phyloP scores from a whole-genome alignment of 108 stramenopile species.

The Chaetoceros tenuissimus region DNA sequence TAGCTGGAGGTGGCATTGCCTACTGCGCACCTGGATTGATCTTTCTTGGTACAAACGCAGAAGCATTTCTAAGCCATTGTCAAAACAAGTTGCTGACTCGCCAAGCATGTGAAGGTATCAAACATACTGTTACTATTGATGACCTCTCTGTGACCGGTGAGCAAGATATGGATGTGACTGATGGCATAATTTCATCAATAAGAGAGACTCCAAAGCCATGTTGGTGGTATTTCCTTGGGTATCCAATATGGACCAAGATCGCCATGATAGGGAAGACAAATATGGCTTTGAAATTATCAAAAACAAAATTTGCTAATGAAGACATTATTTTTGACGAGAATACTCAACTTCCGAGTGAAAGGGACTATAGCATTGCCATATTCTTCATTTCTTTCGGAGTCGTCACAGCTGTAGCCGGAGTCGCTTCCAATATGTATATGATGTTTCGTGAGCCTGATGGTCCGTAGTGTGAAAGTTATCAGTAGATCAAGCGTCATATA shows the following conservation, averaged over 20 bases:
- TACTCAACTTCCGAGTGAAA: constrained; percentile 25
- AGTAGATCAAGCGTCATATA: too few species aligned
- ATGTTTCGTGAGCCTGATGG: too few species aligned
- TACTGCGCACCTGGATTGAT: constrained; percentile 70
- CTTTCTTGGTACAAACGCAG: constrained; percentile 68
- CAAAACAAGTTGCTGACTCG: constrained; percentile 8
- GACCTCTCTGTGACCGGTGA: constrained; percentile 66
- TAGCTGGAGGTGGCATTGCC: constrained; percentile 60
- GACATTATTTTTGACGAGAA: constrained; percentile 9
- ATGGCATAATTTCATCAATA: constrained; percentile 18
- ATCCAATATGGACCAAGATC: constrained; percentile 24
- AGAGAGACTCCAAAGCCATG: constrained; percentile 14
- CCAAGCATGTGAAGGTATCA: constrained; percentile 13
- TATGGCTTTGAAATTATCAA: constrained; percentile 6
- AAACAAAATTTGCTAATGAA: constrained; percentile 8
- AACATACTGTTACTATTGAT: constrained; percentile 1
- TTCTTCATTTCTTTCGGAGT: constrained; percentile 72
- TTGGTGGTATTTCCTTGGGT: constrained; percentile 29
- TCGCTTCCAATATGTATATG: constrained; percentile 62
- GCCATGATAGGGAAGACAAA: constrained; percentile 25
- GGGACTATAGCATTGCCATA: constrained; percentile 42
- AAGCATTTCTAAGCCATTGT: constrained; percentile 36
- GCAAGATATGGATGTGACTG: too few species aligned
- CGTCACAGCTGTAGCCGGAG: constrained; percentile 49
- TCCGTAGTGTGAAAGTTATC: too few species aligned